Evolutionary conservation across 352 stramenopile genomes (phyloP).

Genomic region (Phytopythium helicoides): DNA sequence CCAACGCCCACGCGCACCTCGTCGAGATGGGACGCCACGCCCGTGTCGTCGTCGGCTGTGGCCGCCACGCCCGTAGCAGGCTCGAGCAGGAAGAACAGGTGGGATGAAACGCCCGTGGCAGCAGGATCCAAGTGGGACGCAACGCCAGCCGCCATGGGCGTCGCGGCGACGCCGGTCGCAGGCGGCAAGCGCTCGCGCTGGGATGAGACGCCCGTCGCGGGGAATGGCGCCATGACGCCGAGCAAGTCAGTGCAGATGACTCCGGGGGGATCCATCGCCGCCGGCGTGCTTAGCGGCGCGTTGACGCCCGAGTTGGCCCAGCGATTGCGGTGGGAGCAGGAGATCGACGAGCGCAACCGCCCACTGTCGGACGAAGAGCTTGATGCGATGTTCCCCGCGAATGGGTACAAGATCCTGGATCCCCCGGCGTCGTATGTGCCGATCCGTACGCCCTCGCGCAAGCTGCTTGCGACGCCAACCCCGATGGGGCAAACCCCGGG

Average conservation of each 20-base stretch:
- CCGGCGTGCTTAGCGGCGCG: slow-evolving; percentile 60
- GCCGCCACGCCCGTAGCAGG: slow-evolving; percentile 33
- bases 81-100: slow-evolving; percentile 69
- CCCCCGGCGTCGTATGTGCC: slow-evolving; percentile 95
- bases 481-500: slow-evolving; percentile 92
- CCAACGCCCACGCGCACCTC: slow-evolving; percentile 51
- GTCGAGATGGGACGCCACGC: slow-evolving; percentile 80
- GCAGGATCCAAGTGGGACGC: slow-evolving; percentile 91
- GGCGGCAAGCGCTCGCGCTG: slow-evolving; percentile 92
- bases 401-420: slow-evolving; percentile 95
- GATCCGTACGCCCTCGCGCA: slow-evolving; percentile 93
- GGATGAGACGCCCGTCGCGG: slow-evolving; percentile 93
- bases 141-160: slow-evolving; percentile 75
- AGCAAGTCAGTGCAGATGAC: slow-evolving; percentile 65
- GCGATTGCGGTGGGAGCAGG: slow-evolving; percentile 92
- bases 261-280: slow-evolving; percentile 52
- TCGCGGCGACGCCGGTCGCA: slow-evolving; percentile 42
- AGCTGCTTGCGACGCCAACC: slow-evolving; percentile 95
- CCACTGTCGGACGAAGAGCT: slow-evolving; percentile 96
- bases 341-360: slow-evolving; percentile 97
- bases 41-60: slow-evolving; percentile 23
- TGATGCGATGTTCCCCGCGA: slow-evolving; percentile 95
- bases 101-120: slow-evolving; percentile 73
- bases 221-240: slow-evolving; percentile 47
- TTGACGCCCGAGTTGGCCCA: slow-evolving; percentile 91